Evolutionary conservation across 108 stramenopile genomes (phyloP).

Genomic region (Halocafeteria seosinensis): DNA sequence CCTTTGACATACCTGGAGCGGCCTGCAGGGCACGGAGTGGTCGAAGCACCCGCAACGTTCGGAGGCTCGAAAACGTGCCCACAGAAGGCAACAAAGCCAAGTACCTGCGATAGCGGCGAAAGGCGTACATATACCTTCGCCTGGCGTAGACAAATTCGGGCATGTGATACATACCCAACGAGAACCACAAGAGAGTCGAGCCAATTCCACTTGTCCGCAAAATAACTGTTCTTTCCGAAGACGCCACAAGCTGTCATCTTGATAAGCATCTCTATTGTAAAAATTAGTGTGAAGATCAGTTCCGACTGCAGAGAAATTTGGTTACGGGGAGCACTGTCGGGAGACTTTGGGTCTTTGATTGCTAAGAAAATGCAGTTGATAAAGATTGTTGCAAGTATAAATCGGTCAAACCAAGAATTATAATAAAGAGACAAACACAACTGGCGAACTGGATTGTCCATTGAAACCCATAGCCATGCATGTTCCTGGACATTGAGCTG

Average conservation of each 20-base stretch:
- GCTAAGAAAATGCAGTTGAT: background rate
- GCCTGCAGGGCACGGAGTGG: conserved; percentile 46
- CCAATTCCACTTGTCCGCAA: conserved; percentile 31
- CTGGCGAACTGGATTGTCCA: too few species aligned
- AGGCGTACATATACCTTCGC: too few species aligned
- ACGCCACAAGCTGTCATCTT: conserved; percentile 48
- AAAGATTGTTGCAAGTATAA: background rate
- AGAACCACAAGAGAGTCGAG: conserved; percentile 45
- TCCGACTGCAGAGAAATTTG: background rate
- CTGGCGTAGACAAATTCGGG: too few species aligned
- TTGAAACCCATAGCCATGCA: too few species aligned
- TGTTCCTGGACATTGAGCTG: too few species aligned
- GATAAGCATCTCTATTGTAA: conserved; percentile 37
- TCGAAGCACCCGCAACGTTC: conserved; percentile 49
- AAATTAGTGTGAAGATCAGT: conserved; percentile 25
- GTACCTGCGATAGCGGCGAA: conserved; percentile 24
- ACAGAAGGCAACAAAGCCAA: too few species aligned
- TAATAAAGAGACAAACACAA: too few species aligned
- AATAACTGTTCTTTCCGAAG: conserved; percentile 10
- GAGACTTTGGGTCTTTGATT: background rate
- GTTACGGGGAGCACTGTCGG: background rate
- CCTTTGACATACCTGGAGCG: conserved; percentile 42
- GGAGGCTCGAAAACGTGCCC: conserved; percentile 37
- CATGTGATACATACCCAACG: conserved; percentile 11
- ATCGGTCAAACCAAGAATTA: background rate